Base-by-base conservation (phyloP, 805 yeast species). In the Saturnispora zaruensis region DNA sequence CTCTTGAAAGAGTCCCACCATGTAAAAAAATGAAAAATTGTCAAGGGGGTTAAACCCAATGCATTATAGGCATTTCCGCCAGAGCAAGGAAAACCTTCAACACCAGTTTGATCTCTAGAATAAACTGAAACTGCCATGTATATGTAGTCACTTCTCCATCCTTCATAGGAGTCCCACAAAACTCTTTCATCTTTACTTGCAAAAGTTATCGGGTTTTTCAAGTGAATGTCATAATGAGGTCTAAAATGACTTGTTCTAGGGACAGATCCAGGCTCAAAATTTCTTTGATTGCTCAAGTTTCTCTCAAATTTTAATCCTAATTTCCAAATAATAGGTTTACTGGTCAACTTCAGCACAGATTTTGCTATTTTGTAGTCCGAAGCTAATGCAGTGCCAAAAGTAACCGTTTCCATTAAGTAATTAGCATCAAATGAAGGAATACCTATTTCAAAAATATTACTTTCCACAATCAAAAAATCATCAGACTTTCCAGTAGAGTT, bases 1-100 rank as follows among this genome's bases (percentile, higher is more conserved):
- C 91, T 83, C n/a, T 83, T 76, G 65, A 91, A 91, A 55, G 86
- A 75, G 32, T 68, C 66, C 96, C 96, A 90, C 98, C 98, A 93
- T 4, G 65, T 61, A 59, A 79, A 81, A 67, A 93, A 89, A 52
- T 81, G 84, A 6, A 68, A 62, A 56, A 91, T 72, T 0, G 82
- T 75, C 4, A 70, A 70, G 1, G 96, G 96, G 2, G 89, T 74
- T 47, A 91, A 66, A 61, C 90, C 95, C 42, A 86, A 74, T 1
- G 89, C 73, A 66, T 90, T 91, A 57, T 81, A 81, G 9, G 79
- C 64, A 9, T 48, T 33, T 1, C 53, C 55, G 3, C 45, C 48
- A 16, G 54, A 32, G 20, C 38, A 71, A 2, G 55, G 52, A 26
- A 52, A 37, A 5, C 51, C 52, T 20, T 46, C 23, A 20, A 46